phyloP scores from a whole-genome alignment of 345 rosid species.

The Citrus cavaleriei region DNA sequence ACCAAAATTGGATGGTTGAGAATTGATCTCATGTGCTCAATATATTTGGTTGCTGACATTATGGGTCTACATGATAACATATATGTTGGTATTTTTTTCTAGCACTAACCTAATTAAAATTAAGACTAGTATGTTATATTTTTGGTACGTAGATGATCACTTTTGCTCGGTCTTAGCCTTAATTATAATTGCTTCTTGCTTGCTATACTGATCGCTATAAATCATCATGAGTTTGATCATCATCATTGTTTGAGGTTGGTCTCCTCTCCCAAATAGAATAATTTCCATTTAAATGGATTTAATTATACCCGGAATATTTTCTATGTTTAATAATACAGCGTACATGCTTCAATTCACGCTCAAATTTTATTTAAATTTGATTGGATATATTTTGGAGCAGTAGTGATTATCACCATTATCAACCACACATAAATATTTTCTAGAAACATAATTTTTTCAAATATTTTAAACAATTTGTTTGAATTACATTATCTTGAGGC shows the following conservation, averaged over 20 bases:
- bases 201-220: not conserved
- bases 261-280: not conserved
- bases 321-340: no score
- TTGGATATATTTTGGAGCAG: no score
- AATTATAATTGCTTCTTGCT: not conserved
- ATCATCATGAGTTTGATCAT: not conserved
- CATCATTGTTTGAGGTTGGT: not conserved
- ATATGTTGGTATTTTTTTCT: constrained; percentile 12
- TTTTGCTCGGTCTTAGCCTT: not conserved
- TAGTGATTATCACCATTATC: no score
- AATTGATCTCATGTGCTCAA: constrained; percentile 23
- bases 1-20: constrained; percentile 13
- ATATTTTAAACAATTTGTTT: no score
- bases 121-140: not conserved
- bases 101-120: constrained; percentile 21
- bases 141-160: constrained; percentile 5
- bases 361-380: no score
- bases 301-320: not conserved
- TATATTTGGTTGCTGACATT: constrained; percentile 20
- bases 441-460: no score
- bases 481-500: no score
- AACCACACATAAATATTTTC: no score
- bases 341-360: not conserved
- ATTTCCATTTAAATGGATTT: not conserved
- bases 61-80: constrained; percentile 16